These are phyloP conservation scores for Acanthamoeba triangularis DNA, from an alignment of 208 protist genomes.

Conservation along the genomic window DNA sequence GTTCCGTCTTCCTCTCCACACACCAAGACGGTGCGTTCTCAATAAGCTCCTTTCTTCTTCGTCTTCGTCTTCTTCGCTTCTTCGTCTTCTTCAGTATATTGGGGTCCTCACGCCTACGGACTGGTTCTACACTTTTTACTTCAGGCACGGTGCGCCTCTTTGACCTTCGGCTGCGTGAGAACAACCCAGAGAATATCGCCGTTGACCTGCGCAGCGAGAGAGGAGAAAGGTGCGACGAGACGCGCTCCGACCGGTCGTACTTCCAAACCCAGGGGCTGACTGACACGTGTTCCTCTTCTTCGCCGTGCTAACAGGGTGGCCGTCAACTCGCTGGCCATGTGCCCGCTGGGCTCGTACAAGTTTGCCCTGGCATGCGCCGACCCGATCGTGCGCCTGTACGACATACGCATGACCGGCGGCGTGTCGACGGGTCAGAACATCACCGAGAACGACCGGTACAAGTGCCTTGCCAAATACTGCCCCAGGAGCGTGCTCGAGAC, in stretches of 20 bases:
- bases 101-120: no score
- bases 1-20: slow-evolving; percentile 56
- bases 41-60: neutral
- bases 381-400: slow-evolving; percentile 34
- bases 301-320: neutral
- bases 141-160: slow-evolving; percentile 59
- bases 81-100: no score
- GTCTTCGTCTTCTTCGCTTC: no score
- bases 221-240: neutral
- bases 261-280: no score
- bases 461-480: neutral
- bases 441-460: neutral
- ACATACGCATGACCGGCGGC: neutral
- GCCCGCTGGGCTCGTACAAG: neutral
- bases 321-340: slow-evolving; percentile 38
- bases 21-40: slow-evolving; percentile 23
- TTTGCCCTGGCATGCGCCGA: slow-evolving; percentile 5
- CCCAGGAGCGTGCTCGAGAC: neutral
- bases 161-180: slow-evolving; percentile 43
- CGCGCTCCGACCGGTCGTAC: no score
- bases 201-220: slow-evolving; percentile 29
- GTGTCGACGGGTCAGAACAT: neutral
- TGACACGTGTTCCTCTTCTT: no score
- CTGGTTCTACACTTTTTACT: no score
- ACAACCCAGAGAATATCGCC: slow-evolving; percentile 17